Evolutionary conservation across 371 early-diverging fungal genomes (phyloP), one percentile per base, ranked within the genome.

Genomic region (Lichtheimia ornata): DNA sequence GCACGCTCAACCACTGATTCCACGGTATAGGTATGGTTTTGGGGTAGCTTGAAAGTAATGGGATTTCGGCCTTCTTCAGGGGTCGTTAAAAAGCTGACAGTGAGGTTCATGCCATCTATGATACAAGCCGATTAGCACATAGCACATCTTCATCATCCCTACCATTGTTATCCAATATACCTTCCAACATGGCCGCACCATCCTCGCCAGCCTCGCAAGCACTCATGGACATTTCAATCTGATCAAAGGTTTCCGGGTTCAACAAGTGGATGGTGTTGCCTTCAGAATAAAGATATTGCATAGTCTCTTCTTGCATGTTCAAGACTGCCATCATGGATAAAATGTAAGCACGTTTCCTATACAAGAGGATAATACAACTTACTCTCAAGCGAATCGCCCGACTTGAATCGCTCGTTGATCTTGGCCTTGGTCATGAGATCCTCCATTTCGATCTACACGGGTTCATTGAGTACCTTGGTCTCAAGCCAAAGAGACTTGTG

Each of bases 221-320:
- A 3, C 69, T 73, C 24, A 74, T 58, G 1, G 79, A 67, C 63
- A 92, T 70, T 30, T 85, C 83, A 43, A 88, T 76, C 76, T 92
- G 91, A 59, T 93, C 93, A 69, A 81, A 88, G 0, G 85, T 84
- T 50, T 85, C 84, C 45, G 83, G 79, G 58, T 93, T 82, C 63
- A 94, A 67, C 54, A 92, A 69, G 58, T 93, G 89, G 28, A 88
- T 59, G 35, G 73, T 67, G 11, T 76, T 70, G 22, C 81, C 88
- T 50, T 77, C 85, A 17, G 72, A 67, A 67, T 94, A 94, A 40
- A 94, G 71, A 59, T 81, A 91, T 72, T 91, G 90, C 70, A 84
- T 87, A 25, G 74, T 57, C 63, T 85, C 83, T 44, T 85, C 84
- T 11, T 84, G 78, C 58, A 94, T 65, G 40, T 88, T 87, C 63